Base-by-base conservation (phyloP, 306 rosid genomes). In the Vigna mungo region DNA sequence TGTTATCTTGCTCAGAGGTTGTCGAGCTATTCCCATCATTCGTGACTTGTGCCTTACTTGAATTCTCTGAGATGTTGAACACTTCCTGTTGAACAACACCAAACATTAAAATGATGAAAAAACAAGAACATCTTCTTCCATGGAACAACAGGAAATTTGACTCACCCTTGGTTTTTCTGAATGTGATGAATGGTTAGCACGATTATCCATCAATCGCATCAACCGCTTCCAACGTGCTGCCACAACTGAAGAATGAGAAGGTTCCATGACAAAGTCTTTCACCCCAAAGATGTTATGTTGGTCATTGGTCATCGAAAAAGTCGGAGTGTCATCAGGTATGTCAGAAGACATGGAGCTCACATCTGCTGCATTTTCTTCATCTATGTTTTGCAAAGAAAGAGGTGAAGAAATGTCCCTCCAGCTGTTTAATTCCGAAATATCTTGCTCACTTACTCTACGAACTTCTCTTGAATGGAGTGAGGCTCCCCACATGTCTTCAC, bases 401-500 rank as follows among this genome's bases (percentile, higher is more conserved):
- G 85, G 55, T 44, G 87, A 81, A 17, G 30, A 60, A 75, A 77
- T 17, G 12, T 80, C 86, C 44, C 72, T 76, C 61, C 69, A 60
- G 66, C 63, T 76, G 53, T 62, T 62, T 32, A 23, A 27, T 63
- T 80, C 83, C 9, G 68, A 77, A 46, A 80, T 54, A 81, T 87
- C 76, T 13, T 63, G 78, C 68, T 69, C 89, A 59, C 72, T 73
- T 23, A 63, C 20, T 84, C 80, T 74, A 3, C 47, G 79, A 17
- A 17, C 61, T 21, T 72, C 79, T 68, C 83, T 74, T n/a, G 43
- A n/a, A 53, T 81, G 86, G 27, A 82, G 48, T 48, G 88, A 80
- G 56, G 83, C 69, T 52, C 80, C 93, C 89, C 93, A 80, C 65
- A 87, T 72, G 27, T 88, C 89, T 54, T 84, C 88, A 58, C 85